Conservation (phyloP, 495 filamentous ascomycete genomes). For the Hypoxylon fragiforme region DNA sequence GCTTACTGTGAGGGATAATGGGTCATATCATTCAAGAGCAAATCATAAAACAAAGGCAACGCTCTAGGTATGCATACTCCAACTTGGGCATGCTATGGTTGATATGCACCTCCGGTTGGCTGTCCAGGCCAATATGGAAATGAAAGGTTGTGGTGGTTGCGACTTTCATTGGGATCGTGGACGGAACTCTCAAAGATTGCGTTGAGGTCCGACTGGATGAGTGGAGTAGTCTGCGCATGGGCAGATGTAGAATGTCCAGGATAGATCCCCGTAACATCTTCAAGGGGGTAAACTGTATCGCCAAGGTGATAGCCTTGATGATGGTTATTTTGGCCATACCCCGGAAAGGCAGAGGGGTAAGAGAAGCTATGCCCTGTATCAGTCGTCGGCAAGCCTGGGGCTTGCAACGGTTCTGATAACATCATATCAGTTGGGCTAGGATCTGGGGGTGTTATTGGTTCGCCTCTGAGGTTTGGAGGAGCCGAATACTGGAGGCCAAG, state of each 20-base stretch:
- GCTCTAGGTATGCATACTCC: no score
- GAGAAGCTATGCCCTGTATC: slow-evolving; percentile 7
- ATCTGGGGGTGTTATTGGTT: slow-evolving; percentile 1
- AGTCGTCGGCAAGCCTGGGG: background rate
- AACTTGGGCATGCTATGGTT: slow-evolving; percentile 1
- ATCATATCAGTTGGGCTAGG: slow-evolving; percentile 14
- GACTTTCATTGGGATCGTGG: slow-evolving; percentile 7
- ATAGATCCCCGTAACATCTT: slow-evolving; percentile 14
- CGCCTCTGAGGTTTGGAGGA: background rate
- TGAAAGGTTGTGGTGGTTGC: background rate
- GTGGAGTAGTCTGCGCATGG: background rate
- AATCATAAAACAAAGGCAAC: no score
- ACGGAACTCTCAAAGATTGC: slow-evolving; percentile 3
- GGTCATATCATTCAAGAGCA: no score
- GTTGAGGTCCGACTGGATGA: background rate
- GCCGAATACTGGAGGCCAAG: slow-evolving; percentile 3
- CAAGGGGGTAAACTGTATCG: slow-evolving; percentile 3
- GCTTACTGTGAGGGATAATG: no score
- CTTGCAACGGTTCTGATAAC: slow-evolving; percentile 10
- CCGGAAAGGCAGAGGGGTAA: background rate
- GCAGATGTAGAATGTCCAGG: slow-evolving; percentile 2
- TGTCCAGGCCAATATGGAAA: slow-evolving; percentile 9
- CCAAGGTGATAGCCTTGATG: background rate
- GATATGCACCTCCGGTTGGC: background rate
- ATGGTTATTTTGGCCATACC: slow-evolving; percentile 6